A percentile compares a stretch with the other conserved stretches of the same genome.
Conservation (phyloP, 2,329 filamentous ascomycete genomes). For the Exophiala alcalophila region DNA sequence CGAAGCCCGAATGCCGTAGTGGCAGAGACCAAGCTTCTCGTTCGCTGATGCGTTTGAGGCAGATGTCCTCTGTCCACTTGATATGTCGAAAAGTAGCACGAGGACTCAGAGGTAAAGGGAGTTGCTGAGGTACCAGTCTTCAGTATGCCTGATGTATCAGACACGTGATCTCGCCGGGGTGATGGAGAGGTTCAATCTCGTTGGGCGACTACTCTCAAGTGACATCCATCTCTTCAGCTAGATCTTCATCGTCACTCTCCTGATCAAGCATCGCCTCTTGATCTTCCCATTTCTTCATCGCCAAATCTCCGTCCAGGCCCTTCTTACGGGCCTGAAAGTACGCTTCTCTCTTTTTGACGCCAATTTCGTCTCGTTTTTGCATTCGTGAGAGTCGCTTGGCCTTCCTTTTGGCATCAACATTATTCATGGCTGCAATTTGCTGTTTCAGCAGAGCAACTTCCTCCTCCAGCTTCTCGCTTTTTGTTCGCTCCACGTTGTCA, state of each 20-base stretch:
- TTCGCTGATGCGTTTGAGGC: too few relatives aligned
- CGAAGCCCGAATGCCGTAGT: too few relatives aligned
- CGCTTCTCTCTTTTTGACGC: constrained; percentile 40
- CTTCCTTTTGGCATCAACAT: constrained; percentile 41
- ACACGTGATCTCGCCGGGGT: too few relatives aligned
- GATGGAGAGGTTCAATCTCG: too few relatives aligned
- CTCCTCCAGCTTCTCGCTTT: constrained; percentile 35
- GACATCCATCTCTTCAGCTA: constrained; percentile 18
- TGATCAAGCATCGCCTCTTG: constrained; percentile 12
- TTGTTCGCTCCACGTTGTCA: constrained; percentile 30
- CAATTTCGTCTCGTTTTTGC: constrained; percentile 41
- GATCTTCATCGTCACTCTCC: constrained; percentile 21
- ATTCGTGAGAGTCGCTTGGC: constrained; percentile 37
- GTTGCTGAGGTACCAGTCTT: too few relatives aligned
- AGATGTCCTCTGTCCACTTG: too few relatives aligned
- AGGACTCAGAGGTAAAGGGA: too few relatives aligned
- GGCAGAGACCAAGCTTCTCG: too few relatives aligned
- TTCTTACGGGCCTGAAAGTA: constrained; percentile 47
- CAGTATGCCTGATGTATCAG: too few relatives aligned
- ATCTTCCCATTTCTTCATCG: constrained; percentile 34
- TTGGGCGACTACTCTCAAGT: constrained; percentile 3
- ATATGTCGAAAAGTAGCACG: too few relatives aligned
- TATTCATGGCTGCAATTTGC: constrained; percentile 32
- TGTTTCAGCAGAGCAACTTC: constrained; percentile 42
- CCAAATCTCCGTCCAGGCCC: constrained; percentile 40